phyloP scores from a whole-genome alignment of 1,284 basidiomycete genomes.

The Flammula alnicola region DNA sequence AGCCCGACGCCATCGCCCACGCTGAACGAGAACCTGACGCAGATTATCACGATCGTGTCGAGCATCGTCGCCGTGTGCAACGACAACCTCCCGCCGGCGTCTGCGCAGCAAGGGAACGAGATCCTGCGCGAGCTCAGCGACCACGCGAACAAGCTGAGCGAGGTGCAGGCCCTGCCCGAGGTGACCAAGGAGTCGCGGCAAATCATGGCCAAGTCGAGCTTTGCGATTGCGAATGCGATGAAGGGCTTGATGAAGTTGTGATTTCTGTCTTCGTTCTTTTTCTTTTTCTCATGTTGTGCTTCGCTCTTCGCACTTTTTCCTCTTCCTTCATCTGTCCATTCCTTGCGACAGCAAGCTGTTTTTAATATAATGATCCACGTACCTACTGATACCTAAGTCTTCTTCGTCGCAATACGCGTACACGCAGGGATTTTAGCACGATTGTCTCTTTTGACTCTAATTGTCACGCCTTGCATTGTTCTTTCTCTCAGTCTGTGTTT shows the following conservation, averaged over 20 bases:
- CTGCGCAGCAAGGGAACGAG: conserved; percentile 72
- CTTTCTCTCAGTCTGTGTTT: no score
- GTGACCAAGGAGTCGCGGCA: conserved; percentile 88
- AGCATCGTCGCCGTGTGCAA: conserved; percentile 96
- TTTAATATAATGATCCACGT: no score
- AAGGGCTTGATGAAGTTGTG: conserved; percentile 84
- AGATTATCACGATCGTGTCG: conserved; percentile 97
- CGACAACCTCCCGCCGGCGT: conserved; percentile 79
- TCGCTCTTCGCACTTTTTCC: no score
- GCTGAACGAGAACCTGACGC: conserved; percentile 91
- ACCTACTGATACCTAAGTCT: no score
- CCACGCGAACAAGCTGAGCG: conserved; percentile 91
- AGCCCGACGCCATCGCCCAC: conserved; percentile 88
- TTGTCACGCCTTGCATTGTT: no score
- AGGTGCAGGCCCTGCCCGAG: conserved; percentile 81
- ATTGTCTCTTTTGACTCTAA: no score
- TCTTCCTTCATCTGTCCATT: no score
- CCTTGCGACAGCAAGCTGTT: no score
- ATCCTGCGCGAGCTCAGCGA: conserved; percentile 86
- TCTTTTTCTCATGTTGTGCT: no score
- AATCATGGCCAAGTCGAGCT: conserved; percentile 92
- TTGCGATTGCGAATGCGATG: conserved; percentile 92
- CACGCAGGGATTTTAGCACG: no score
- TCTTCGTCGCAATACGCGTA: no score
- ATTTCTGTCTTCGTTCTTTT: no score